Evolutionary conservation across 371 early-diverging fungal species (phyloP), one percentile per base, ranked within the genome.

Genomic region (Circinella umbellata): DNA sequence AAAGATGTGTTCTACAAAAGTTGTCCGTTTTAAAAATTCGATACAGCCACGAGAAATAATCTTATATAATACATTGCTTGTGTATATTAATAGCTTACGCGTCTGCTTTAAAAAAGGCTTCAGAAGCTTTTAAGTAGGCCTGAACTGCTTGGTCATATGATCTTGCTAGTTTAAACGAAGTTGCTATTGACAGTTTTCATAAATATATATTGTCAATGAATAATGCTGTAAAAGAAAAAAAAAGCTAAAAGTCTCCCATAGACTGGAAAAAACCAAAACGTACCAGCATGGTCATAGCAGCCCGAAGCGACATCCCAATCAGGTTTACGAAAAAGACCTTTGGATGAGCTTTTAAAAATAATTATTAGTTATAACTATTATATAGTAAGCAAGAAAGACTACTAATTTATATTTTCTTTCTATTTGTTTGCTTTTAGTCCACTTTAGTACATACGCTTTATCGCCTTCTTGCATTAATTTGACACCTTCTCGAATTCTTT

Each of bases 301-400:
- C 91, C 88, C 1, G 91, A 92, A 9, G 96, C 96, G 3, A 88
- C 72, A 73, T 96, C 96, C 94, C 93, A 94, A 74, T 96, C 96
- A 27, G 96, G 96, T 66, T 94, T 95, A 72, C 88, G 86, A 69
- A 94, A 92, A 68, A 87, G 83, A 17, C 90, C 82, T 80, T 92
- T 91, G 37, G 89, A 78, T 4, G 92, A 85, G 65, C 90, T 90
- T 42, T 42, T 42, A 42, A 42, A 42, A 1, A 9, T 42, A 42
- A 42, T 42, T 9, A 6, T 42, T 42, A 42, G 11, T 42, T 42
- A 42, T 42, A 9, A 42, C 11, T 9, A 42, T 9, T 6, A 42
- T 9, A 42, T 9, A 42, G 6, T 6, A 42, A 9, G 42, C 42
- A 11, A 42, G 11, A 42, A 3, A 42, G 42, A 6, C 6, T 42